phyloP scores from a whole-genome alignment of 129 eudicot species.

The Pulicaria dysenterica region DNA sequence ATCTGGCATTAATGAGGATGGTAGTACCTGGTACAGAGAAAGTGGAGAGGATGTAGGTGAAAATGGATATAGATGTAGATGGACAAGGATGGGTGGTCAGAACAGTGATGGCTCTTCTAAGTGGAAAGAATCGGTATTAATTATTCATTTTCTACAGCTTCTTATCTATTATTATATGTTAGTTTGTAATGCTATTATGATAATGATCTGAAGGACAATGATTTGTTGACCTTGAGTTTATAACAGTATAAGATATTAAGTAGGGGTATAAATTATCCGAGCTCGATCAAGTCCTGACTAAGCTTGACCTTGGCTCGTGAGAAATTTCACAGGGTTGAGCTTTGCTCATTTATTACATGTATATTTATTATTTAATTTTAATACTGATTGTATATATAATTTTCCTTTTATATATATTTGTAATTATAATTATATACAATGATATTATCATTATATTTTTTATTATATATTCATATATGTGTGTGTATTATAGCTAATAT shows the following conservation, averaged over 20 bases:
- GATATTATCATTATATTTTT: too few species aligned
- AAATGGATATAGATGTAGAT: constrained; percentile 87
- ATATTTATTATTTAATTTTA: too few species aligned
- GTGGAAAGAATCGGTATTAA: constrained; percentile 87
- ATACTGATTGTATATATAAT: too few species aligned
- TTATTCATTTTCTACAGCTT: neutral
- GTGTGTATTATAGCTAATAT: too few species aligned
- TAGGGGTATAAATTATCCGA: too few species aligned
- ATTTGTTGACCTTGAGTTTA: neutral
- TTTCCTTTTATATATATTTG: too few species aligned
- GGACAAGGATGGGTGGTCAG: constrained; percentile 92
- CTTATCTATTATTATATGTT: neutral
- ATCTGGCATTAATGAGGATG: constrained; percentile 85
- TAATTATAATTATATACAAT: too few species aligned
- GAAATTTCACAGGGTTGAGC: too few species aligned
- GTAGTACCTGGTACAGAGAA: constrained; percentile 82
- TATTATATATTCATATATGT: too few species aligned
- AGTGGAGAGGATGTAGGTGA: constrained; percentile 89
- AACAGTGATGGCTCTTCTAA: constrained; percentile 67
- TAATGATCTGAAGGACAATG: constrained; percentile 15
- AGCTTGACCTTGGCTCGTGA: too few species aligned
- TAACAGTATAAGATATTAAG: neutral
- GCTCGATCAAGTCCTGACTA: too few species aligned
- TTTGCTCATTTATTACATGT: too few species aligned
- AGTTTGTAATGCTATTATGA: neutral